Evolutionary conservation across 2,329 filamentous ascomycete species (phyloP).

Genomic region (Colletotrichum costaricense): DNA sequence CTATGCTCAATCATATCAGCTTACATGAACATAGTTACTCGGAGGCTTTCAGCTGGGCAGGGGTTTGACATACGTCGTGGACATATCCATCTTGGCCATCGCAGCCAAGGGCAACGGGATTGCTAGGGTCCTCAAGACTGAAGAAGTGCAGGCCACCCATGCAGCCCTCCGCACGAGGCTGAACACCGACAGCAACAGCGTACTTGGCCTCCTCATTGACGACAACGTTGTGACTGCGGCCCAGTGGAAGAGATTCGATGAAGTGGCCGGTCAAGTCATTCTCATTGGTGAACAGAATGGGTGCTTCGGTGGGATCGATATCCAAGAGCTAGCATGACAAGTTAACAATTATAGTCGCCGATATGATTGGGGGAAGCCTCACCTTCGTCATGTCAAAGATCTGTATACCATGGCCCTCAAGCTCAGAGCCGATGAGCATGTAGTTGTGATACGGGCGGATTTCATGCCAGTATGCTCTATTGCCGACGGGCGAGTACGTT

Average conservation of each 20-base stretch:
- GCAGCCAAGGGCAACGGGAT: constrained; percentile 62
- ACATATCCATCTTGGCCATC: constrained; percentile 65
- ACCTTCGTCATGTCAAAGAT: constrained; percentile 69
- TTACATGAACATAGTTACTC: neutral
- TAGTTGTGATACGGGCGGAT: constrained; percentile 48
- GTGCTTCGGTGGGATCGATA: constrained; percentile 50
- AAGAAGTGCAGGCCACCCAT: constrained; percentile 65
- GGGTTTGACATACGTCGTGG: constrained; percentile 51
- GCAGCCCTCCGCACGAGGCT: constrained; percentile 51
- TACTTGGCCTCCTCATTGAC: constrained; percentile 58
- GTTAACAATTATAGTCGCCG: neutral
- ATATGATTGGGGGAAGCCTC: neutral
- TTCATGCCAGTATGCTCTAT: constrained; percentile 46
- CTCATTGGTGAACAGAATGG: constrained; percentile 42
- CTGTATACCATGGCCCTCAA: constrained; percentile 64
- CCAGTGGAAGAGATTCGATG: constrained; percentile 44
- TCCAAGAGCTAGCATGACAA: constrained; percentile 46
- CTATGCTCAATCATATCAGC: constrained; percentile 44
- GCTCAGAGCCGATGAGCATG: constrained; percentile 51
- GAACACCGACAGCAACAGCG: constrained; percentile 53
- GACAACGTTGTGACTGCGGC: constrained; percentile 62
- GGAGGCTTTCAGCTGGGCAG: neutral
- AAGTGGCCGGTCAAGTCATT: constrained; percentile 45
- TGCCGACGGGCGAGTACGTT: constrained; percentile 30
- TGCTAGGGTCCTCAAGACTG: constrained; percentile 61